Evolutionary conservation across 2,329 filamentous ascomycete species (phyloP).

Genomic region (Colletotrichum sp.): DNA sequence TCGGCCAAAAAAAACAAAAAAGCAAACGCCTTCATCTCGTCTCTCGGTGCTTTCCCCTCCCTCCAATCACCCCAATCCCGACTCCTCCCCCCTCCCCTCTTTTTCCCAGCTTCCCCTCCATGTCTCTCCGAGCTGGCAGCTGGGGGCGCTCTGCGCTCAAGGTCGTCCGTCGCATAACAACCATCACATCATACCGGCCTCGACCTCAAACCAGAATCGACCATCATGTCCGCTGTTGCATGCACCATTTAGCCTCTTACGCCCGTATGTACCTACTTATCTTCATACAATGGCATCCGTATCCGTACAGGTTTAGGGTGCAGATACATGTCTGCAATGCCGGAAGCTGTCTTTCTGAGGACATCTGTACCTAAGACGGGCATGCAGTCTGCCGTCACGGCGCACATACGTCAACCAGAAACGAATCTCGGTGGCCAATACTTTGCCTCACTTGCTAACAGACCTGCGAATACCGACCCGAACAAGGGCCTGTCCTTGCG

Average conservation of each 20-base stretch:
- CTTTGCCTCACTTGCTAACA: neutral
- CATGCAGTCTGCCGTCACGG: neutral
- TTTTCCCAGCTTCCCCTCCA: neutral
- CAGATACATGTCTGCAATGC: neutral
- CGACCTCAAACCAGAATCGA: neutral
- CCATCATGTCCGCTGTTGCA: neutral
- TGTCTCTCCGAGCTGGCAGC: neutral
- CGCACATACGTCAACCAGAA: neutral
- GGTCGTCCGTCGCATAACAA: neutral
- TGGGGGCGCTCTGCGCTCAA: neutral
- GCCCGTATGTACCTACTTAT: constrained; percentile 1
- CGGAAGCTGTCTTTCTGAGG: neutral
- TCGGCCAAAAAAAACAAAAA: neutral
- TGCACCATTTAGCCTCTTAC: neutral
- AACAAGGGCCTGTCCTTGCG: neutral
- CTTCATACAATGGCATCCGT: neutral
- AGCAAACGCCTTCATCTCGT: constrained; percentile 12
- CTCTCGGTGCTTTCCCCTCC: neutral
- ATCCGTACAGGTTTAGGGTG: neutral
- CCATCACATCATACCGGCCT: neutral
- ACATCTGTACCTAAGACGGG: neutral
- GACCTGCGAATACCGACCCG: neutral
- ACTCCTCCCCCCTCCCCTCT: neutral
- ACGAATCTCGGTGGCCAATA: neutral
- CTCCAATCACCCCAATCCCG: neutral